These are phyloP conservation scores for Zygosaccharomyces siamensis DNA, from an alignment of 805 yeast species.

Conservation along the genomic window DNA sequence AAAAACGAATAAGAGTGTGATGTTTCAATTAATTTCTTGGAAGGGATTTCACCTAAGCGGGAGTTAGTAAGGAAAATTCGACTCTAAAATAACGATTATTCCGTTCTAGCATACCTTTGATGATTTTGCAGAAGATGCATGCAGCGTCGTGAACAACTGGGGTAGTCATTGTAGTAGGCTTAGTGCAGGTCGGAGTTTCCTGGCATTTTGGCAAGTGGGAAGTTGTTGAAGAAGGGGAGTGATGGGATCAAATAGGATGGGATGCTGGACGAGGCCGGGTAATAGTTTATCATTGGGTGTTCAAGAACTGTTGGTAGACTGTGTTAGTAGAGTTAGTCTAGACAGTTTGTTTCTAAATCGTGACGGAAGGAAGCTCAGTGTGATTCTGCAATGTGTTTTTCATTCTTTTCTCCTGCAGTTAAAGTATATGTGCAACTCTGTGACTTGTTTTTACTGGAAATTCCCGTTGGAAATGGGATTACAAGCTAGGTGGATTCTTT, in stretches of 20 bases:
- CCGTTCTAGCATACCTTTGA: conserved; percentile 53
- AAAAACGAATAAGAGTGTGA: conserved; percentile 73
- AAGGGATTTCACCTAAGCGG: conserved; percentile 82
- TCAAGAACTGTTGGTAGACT: background rate
- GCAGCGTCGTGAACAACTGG: conserved; percentile 43
- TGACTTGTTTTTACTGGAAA: no score
- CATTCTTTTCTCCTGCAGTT: no score
- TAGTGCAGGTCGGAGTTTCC: background rate
- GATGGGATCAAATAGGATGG: background rate
- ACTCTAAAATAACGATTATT: background rate
- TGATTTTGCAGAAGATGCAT: conserved; percentile 91
- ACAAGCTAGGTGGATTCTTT: no score
- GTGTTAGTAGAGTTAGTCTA: background rate
- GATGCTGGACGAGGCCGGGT: background rate
- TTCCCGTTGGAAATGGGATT: no score
- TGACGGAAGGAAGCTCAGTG: no score
- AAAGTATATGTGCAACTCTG: no score
- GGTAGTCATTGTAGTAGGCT: background rate
- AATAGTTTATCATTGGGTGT: background rate
- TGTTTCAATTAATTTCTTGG: conserved; percentile 87
- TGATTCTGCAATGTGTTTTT: no score
- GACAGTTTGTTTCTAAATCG: background rate
- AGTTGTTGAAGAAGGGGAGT: background rate
- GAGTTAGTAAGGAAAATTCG: conserved; percentile 8
- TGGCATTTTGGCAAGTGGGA: background rate